phyloP scores from a whole-genome alignment of 129 eudicot species.

The Silybum marianum region DNA sequence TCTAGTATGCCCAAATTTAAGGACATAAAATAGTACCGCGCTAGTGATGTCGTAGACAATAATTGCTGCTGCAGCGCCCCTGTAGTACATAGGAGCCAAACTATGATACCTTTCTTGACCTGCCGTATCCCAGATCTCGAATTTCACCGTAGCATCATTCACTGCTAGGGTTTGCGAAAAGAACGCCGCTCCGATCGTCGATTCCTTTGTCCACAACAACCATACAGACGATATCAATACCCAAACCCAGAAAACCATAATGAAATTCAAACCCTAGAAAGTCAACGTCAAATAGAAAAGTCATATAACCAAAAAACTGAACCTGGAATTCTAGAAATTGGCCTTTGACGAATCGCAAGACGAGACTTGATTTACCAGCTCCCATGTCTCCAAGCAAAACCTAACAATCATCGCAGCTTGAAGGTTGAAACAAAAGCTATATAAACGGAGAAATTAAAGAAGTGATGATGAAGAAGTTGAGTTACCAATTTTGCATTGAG shows the following conservation, averaged over 20 bases:
- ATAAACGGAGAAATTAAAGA: background rate
- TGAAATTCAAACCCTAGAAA: slow-evolving; percentile 1
- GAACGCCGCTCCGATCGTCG: slow-evolving; percentile 87
- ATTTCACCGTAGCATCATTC: slow-evolving; percentile 62
- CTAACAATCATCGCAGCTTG: background rate
- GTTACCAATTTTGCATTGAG: slow-evolving; percentile 72
- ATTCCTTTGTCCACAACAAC: slow-evolving; percentile 44
- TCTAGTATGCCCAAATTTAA: background rate
- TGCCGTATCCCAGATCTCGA: slow-evolving; percentile 92
- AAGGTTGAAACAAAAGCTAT: background rate
- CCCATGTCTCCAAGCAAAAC: slow-evolving; percentile 19
- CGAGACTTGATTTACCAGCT: slow-evolving; percentile 15
- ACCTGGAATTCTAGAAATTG: slow-evolving; percentile 15
- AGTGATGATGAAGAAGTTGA: background rate
- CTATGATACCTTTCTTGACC: slow-evolving; percentile 84
- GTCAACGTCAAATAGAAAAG: background rate
- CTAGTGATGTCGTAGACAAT: slow-evolving; percentile 88
- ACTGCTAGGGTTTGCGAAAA: slow-evolving; percentile 74
- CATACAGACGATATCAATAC: background rate
- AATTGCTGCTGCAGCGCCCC: slow-evolving; percentile 99
- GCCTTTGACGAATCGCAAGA: slow-evolving; percentile 1
- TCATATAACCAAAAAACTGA: background rate
- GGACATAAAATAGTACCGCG: slow-evolving; percentile 42
- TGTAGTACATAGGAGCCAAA: slow-evolving; percentile 91
- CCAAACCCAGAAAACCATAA: background rate